Conservation (phyloP, 2,329 filamentous ascomycete species). For the Neonectria coccinea region DNA sequence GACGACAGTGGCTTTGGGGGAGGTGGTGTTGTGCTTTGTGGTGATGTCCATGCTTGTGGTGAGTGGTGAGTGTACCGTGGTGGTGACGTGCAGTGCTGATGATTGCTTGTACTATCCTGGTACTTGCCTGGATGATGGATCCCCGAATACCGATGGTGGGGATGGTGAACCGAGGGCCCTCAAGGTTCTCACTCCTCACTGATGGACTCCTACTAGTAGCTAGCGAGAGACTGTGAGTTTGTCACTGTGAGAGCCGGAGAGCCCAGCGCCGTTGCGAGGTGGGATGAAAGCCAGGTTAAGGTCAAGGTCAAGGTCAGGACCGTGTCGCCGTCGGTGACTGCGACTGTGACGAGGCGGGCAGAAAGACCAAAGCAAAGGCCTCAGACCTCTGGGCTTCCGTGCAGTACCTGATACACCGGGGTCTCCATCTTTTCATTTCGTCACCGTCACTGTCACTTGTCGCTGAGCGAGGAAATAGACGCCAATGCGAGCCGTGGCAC, state of each 20-base stretch:
- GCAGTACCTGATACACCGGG: conserved; percentile 22
- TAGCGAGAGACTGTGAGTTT: background rate
- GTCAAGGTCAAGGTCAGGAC: conserved; percentile 6
- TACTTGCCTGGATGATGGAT: conserved; percentile 1
- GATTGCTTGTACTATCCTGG: conserved; percentile 2
- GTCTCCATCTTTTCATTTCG: background rate
- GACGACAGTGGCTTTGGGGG: conserved; percentile 5
- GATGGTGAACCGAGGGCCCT: conserved; percentile 13
- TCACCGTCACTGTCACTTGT: background rate
- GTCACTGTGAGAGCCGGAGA: background rate
- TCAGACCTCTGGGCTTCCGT: conserved; percentile 8
- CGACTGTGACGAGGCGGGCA: conserved; percentile 7
- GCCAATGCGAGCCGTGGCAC: conserved; percentile 23
- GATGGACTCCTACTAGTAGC: conserved; percentile 1
- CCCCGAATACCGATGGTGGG: conserved; percentile 28
- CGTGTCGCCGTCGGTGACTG: conserved; percentile 1
- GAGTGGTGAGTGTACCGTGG: background rate
- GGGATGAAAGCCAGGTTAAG: conserved; percentile 8
- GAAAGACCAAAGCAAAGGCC: conserved; percentile 3
- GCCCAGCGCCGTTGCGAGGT: background rate
- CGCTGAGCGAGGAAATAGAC: conserved; percentile 5
- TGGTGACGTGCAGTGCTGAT: conserved; percentile 1
- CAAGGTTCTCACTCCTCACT: conserved; percentile 28
- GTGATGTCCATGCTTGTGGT: conserved; percentile 7
- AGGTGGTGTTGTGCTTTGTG: conserved; percentile 28